A percentile compares a stretch with the other conserved stretches of the same genome.
Evolutionary conservation across 1,284 basidiomycete genomes (phyloP).

Genomic region (Ustilago sp.): DNA sequence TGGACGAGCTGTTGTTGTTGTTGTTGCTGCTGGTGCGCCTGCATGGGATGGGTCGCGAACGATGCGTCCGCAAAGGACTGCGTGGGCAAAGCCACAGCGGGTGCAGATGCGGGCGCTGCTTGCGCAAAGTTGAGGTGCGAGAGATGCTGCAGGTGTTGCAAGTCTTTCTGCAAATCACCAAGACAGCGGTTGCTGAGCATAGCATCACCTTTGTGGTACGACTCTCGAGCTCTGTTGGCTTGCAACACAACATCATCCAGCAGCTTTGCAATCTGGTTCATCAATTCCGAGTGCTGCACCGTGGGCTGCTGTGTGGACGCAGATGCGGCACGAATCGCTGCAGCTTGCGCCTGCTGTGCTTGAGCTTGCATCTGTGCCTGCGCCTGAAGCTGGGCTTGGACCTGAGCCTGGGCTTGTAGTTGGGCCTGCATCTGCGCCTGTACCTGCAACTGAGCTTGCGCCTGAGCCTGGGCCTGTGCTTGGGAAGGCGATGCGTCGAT

Average conservation of each 20-base stretch:
- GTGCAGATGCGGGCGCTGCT: slow-evolving; percentile 3
- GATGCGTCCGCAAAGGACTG: slow-evolving; percentile 17
- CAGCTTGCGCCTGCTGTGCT: slow-evolving; percentile 33
- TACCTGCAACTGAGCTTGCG: slow-evolving; percentile 16
- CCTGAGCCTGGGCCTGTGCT: slow-evolving; percentile 16
- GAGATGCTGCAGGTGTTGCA: slow-evolving; percentile 57
- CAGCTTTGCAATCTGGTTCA: slow-evolving; percentile 54
- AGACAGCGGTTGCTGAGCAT: slow-evolving; percentile 55
- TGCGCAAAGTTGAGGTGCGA: slow-evolving; percentile 52
- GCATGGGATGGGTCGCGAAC: slow-evolving; percentile 18
- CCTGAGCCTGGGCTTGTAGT: slow-evolving; percentile 17
- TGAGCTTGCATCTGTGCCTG: slow-evolving; percentile 32
- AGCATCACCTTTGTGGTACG: slow-evolving; percentile 57
- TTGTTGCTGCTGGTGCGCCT: slow-evolving; percentile 15
- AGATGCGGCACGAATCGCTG: slow-evolving; percentile 31
- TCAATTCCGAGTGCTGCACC: slow-evolving; percentile 29
- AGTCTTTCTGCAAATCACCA: slow-evolving; percentile 54
- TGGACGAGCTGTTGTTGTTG: slow-evolving; percentile 15
- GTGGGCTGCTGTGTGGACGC: slow-evolving; percentile 26
- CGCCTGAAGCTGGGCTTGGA: slow-evolving; percentile 27
- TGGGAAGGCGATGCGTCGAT: slow-evolving; percentile 24
- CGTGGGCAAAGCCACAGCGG: slow-evolving; percentile 19
- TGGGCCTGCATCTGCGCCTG: slow-evolving; percentile 27
- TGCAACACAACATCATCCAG: slow-evolving; percentile 57
- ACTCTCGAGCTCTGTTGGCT: slow-evolving; percentile 56